A percentile compares a stretch with the other conserved stretches of the same genome.
These are phyloP conservation scores for Colletotrichum tabaci DNA, from an alignment of 2,329 filamentous ascomycete genomes.

Conservation along the genomic window DNA sequence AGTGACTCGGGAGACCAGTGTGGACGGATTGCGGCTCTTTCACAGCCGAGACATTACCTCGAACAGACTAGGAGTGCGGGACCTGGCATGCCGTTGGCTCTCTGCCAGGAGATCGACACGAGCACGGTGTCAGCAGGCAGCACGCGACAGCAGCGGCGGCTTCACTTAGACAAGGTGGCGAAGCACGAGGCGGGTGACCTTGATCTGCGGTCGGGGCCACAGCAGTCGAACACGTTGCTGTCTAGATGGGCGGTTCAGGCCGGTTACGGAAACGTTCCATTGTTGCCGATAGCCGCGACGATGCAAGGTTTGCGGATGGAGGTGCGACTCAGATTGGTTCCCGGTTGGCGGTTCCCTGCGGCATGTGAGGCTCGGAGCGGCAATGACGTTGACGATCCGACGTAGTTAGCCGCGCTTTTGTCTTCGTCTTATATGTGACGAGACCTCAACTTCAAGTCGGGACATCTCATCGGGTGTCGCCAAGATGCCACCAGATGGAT, in stretches of 20 bases:
- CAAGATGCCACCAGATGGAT: too few species aligned
- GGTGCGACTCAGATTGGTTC: neutral
- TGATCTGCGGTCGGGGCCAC: constrained; percentile 7
- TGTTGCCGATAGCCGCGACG: constrained; percentile 2
- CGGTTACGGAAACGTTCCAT: neutral
- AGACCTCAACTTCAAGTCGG: neutral
- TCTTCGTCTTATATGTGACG: neutral
- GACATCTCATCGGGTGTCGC: neutral
- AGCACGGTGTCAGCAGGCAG: neutral
- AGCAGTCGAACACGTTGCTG: neutral
- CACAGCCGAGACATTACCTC: neutral
- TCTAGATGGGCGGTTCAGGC: neutral
- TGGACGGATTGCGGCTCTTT: constrained; percentile 1
- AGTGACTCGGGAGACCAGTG: constrained; percentile 9
- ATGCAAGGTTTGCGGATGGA: neutral
- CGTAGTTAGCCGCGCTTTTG: neutral
- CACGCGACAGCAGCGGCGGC: constrained; percentile 7
- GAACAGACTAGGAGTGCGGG: constrained; percentile 3
- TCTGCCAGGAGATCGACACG: neutral
- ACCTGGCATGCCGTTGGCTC: constrained; percentile 12
- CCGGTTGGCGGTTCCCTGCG: neutral
- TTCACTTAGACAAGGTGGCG: constrained; percentile 18
- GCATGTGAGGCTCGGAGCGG: neutral
- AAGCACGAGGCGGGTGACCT: neutral
- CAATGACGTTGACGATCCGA: neutral